Percentiles rank a stretch among this genome's conserved stretches.
These are phyloP conservation scores for Sclerotinia minor DNA, from an alignment of 2,329 filamentous ascomycete species.

Conservation along the genomic window DNA sequence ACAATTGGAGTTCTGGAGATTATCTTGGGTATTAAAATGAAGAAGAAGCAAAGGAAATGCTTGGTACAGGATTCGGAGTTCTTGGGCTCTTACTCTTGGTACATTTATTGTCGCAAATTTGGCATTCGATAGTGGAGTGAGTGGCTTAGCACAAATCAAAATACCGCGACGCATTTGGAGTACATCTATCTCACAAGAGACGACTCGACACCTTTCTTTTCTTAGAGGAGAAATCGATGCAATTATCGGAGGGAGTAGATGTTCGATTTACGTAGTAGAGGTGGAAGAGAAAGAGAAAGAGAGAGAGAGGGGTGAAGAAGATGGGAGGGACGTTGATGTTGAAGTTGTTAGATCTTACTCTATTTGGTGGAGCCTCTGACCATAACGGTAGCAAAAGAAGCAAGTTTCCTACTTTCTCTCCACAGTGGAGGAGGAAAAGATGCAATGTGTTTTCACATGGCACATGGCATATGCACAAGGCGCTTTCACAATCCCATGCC, in stretches of 20 bases:
- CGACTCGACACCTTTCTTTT: neutral
- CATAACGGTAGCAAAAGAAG: too few species aligned
- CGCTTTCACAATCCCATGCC: neutral
- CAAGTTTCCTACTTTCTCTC: too few species aligned
- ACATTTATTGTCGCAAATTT: constrained; percentile 24
- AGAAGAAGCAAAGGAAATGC: constrained; percentile 9
- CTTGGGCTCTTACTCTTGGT: neutral
- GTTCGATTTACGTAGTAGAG: too few species aligned
- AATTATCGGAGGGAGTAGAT: neutral
- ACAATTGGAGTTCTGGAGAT: neutral
- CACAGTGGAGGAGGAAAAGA: neutral
- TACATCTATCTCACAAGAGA: neutral
- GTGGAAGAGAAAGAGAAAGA: too few species aligned
- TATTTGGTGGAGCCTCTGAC: neutral
- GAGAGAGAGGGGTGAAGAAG: too few species aligned
- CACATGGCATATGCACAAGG: neutral
- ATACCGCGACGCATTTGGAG: neutral
- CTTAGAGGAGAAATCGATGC: neutral
- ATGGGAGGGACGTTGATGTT: too few species aligned
- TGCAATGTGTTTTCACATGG: neutral
- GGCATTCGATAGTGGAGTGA: neutral
- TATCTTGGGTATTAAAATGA: neutral
- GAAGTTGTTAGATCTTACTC: too few species aligned
- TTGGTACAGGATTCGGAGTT: neutral
- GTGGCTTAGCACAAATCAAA: constrained; percentile 8